Evolutionary conservation across 805 yeast species (phyloP).

Genomic region (Kazachstania taianensis): DNA sequence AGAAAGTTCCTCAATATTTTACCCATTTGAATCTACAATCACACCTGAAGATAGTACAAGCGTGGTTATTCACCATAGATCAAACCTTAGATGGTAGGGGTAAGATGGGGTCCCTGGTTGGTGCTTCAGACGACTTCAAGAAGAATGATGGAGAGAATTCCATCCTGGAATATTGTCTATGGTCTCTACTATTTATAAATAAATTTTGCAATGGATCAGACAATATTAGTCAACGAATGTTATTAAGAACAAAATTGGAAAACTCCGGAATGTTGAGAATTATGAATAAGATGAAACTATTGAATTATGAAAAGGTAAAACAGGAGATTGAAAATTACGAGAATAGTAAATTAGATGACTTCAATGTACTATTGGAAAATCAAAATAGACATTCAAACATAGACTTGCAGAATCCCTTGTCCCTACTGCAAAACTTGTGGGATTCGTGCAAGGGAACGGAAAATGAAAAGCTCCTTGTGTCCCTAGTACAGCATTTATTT

Average conservation of each 20-base stretch:
- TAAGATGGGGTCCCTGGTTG: slow-evolving; percentile 80
- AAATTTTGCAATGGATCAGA: slow-evolving; percentile 22
- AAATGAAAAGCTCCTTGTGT: slow-evolving; percentile 38
- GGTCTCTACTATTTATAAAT: slow-evolving; percentile 26
- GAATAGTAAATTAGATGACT: slow-evolving; percentile 32
- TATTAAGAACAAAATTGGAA: slow-evolving; percentile 26
- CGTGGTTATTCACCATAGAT: slow-evolving; percentile 61
- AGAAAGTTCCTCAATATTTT: slow-evolving; percentile 14
- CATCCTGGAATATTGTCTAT: slow-evolving; percentile 26
- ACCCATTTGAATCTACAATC: slow-evolving; percentile 12
- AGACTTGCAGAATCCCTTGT: slow-evolving; percentile 51
- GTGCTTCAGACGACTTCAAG: slow-evolving; percentile 77
- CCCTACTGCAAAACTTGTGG: slow-evolving; percentile 45
- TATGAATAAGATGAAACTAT: slow-evolving; percentile 37
- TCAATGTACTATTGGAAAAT: slow-evolving; percentile 20
- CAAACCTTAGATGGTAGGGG: slow-evolving; percentile 78
- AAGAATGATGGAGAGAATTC: slow-evolving; percentile 34
- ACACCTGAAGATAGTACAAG: slow-evolving; percentile 38
- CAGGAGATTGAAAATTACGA: slow-evolving; percentile 60
- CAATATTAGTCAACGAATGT: slow-evolving; percentile 24
- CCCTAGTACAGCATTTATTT: slow-evolving; percentile 35
- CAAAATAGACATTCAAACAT: slow-evolving; percentile 20
- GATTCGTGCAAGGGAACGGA: slow-evolving; percentile 45
- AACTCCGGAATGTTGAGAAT: slow-evolving; percentile 25
- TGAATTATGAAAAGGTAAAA: slow-evolving; percentile 53